A percentile compares a stretch with the other conserved stretches of the same genome.
Conservation (phyloP, 2,329 filamentous ascomycete species). For the Cercospora brassicicola region DNA sequence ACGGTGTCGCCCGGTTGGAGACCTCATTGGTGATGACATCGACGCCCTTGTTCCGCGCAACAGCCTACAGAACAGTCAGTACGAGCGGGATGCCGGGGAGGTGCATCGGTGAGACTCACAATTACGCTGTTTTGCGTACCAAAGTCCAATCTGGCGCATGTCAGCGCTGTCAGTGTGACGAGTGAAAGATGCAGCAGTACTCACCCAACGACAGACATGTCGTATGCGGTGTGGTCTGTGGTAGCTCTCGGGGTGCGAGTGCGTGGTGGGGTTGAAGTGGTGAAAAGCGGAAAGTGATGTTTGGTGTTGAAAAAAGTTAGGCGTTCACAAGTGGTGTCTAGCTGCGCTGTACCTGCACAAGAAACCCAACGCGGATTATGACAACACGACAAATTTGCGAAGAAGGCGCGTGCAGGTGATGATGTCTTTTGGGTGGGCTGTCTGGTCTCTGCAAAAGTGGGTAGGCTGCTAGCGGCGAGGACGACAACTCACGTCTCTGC, state of each 20-base stretch:
- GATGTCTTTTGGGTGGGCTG: slow-evolving; percentile 5
- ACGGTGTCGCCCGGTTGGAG: slow-evolving; percentile 97
- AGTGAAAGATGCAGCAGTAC: not conserved
- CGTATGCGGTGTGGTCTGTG: slow-evolving; percentile 3
- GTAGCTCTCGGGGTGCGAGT: slow-evolving; percentile 12
- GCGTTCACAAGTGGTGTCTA: not conserved
- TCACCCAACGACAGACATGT: slow-evolving; percentile 21
- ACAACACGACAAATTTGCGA: slow-evolving; percentile 3
- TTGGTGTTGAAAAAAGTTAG: slow-evolving; percentile 7
- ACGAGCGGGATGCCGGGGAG: not conserved
- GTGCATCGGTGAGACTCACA: slow-evolving; percentile 30
- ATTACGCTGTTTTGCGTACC: slow-evolving; percentile 95
- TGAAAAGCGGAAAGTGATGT: slow-evolving; percentile 3
- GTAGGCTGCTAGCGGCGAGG: not conserved
- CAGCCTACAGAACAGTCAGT: slow-evolving; percentile 54
- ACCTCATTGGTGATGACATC: slow-evolving; percentile 99
- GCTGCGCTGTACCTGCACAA: slow-evolving; percentile 2
- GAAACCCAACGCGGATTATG: not conserved
- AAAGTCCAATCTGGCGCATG: slow-evolving; percentile 67
- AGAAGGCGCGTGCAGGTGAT: not conserved
- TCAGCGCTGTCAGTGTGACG: slow-evolving; percentile 9
- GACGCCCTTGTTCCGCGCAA: slow-evolving; percentile 96
- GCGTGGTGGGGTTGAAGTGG: not conserved
- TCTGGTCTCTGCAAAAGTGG: not conserved
- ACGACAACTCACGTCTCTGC: slow-evolving; percentile 3